Conservation (phyloP, 352 stramenopile genomes). For the Globisporangium middletonii region DNA sequence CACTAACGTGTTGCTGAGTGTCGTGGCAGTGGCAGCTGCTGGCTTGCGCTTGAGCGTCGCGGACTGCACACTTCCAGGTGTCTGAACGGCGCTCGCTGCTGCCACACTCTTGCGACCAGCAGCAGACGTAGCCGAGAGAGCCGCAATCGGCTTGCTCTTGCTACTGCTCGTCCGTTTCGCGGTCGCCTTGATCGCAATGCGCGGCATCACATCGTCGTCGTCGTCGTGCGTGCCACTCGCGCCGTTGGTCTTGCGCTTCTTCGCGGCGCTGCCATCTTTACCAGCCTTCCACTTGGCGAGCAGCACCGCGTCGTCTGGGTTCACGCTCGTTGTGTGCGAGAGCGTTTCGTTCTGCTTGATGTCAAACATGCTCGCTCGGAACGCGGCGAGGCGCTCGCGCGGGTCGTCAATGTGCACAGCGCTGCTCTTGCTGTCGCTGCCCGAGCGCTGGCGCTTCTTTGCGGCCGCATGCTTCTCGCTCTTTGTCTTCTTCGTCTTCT, state of each 20-base stretch:
- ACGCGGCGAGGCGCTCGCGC: slow-evolving; percentile 35
- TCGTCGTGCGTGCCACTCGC: slow-evolving; percentile 5
- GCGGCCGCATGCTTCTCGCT: not conserved
- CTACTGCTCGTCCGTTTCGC: slow-evolving; percentile 12
- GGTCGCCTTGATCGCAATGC: slow-evolving; percentile 26
- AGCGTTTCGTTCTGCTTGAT: slow-evolving; percentile 16
- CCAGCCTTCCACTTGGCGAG: slow-evolving; percentile 35
- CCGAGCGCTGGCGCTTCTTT: slow-evolving; percentile 32
- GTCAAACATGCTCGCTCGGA: slow-evolving; percentile 59
- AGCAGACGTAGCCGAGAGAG: not conserved
- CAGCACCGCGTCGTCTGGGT: slow-evolving; percentile 20
- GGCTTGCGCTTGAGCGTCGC: too few species aligned
- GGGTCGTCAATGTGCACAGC: slow-evolving; percentile 20
- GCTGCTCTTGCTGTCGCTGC: slow-evolving; percentile 20
- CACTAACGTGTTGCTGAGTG: too few species aligned
- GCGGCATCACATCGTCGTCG: slow-evolving; percentile 25
- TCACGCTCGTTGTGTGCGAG: not conserved
- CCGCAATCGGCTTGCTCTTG: not conserved
- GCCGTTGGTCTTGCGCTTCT: slow-evolving; percentile 15
- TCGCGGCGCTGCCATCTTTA: slow-evolving; percentile 21
- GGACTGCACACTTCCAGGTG: too few species aligned
- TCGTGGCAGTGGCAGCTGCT: too few species aligned
- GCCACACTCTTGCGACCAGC: too few species aligned
- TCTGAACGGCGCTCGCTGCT: too few species aligned
- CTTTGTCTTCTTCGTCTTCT: slow-evolving; percentile 5